phyloP scores from a whole-genome alignment of 2,329 filamentous ascomycete species.

The Diaporthe eres region DNA sequence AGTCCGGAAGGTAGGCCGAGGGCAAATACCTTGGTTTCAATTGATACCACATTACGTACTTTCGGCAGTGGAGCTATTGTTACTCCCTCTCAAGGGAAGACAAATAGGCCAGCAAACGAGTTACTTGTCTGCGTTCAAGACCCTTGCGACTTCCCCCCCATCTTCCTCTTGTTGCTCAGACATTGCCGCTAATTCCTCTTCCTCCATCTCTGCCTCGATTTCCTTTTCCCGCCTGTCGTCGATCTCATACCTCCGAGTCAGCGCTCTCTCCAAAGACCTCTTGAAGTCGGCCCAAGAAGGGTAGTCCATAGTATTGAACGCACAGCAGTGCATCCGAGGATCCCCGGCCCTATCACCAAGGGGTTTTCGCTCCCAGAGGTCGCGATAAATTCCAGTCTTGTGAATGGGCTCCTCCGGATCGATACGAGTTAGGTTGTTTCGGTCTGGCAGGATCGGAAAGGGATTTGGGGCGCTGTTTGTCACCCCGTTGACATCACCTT shows the following conservation, averaged over 20 bases:
- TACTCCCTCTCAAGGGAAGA: neutral
- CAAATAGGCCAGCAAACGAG: no score
- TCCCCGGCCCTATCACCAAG: neutral
- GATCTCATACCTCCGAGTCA: neutral
- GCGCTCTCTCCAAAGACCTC: neutral
- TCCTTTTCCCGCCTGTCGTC: neutral
- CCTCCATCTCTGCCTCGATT: neutral
- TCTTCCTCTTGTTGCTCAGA: neutral
- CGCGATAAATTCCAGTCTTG: conserved; percentile 47
- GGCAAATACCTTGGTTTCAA: no score
- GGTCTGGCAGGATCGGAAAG: conserved; percentile 43
- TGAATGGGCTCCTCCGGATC: conserved; percentile 47
- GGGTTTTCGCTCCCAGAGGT: conserved; percentile 48
- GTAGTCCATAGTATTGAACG: neutral
- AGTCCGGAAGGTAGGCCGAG: no score
- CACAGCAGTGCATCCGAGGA: neutral
- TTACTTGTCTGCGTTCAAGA: conserved; percentile 4
- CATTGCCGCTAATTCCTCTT: neutral
- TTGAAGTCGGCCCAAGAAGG: neutral
- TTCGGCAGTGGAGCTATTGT: neutral
- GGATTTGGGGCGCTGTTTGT: conserved; percentile 12
- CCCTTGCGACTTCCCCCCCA: neutral
- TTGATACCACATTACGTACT: neutral
- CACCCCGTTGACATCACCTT: neutral
- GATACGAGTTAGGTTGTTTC: conserved; percentile 45